Percentiles rank a stretch among this genome's conserved stretches.
Conservation (phyloP, 73 alveolate species). For the Paramecium primaurelia region DNA sequence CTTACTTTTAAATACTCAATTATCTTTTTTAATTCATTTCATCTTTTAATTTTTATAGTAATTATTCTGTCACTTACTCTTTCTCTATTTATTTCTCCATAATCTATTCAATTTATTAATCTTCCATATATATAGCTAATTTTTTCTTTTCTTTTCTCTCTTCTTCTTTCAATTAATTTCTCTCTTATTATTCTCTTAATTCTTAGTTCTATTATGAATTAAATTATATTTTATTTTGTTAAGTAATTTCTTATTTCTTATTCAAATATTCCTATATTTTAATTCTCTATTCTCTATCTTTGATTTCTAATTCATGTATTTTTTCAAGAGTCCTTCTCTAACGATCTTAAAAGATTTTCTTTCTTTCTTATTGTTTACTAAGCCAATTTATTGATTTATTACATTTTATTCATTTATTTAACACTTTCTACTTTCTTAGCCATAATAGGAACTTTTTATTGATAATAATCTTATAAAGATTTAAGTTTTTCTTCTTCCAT, state of each 20-base stretch:
- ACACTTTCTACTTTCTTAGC: background rate
- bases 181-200: background rate
- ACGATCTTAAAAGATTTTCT: background rate
- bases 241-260: background rate
- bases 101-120: background rate
- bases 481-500: background rate
- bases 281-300: background rate
- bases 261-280: background rate
- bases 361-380: background rate
- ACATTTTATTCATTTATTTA: slow-evolving; percentile 6
- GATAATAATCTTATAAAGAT: slow-evolving; percentile 21
- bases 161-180: background rate
- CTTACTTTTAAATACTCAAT: background rate
- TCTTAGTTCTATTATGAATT: background rate
- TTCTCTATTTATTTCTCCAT: background rate
- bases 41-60: background rate
- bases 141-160: background rate
- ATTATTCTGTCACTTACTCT: background rate
- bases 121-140: background rate
- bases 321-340: background rate
- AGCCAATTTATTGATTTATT: background rate
- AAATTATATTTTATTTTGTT: background rate
- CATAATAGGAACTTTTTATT: background rate
- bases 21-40: background rate
- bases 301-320: background rate